Conservation (phyloP, 129 eudicot genomes). For the Arctium minus region DNA sequence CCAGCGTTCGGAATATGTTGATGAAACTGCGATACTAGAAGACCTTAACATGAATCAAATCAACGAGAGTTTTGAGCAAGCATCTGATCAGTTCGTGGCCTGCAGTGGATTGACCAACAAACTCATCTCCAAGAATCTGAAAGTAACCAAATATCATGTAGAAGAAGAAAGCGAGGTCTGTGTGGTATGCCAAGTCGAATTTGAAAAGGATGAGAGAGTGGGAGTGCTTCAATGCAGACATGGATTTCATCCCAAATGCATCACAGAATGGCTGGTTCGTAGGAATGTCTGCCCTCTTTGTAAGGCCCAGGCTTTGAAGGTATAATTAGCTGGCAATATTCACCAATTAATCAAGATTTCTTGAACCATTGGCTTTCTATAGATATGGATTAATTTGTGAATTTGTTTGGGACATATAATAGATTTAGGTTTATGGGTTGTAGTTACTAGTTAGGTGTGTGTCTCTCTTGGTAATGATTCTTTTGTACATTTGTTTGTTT, state of each 20-base stretch:
- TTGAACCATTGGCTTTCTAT: not conserved
- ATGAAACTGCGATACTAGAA: not conserved
- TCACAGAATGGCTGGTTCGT: conserved; percentile 15
- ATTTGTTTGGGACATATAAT: not conserved
- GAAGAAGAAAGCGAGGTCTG: not conserved
- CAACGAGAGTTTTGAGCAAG: not conserved
- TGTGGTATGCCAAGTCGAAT: not conserved
- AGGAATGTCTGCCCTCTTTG: conserved; percentile 29
- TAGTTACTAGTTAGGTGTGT: no score
- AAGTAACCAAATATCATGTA: not conserved
- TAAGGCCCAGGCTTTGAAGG: not conserved
- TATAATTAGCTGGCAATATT: not conserved
- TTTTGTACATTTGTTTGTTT: not conserved
- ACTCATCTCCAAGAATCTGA: not conserved
- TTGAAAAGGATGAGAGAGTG: not conserved
- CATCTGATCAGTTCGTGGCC: not conserved
- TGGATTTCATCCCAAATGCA: conserved; percentile 11
- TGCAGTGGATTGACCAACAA: not conserved
- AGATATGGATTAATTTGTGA: not conserved
- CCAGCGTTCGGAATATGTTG: no score
- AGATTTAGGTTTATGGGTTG: not conserved
- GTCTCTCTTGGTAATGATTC: no score
- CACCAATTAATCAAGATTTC: not conserved
- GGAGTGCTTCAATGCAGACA: conserved; percentile 25
- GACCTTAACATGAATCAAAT: not conserved